Base-by-base conservation (phyloP, 1,284 basidiomycete species). In the Tylopilus orsonianus region DNA sequence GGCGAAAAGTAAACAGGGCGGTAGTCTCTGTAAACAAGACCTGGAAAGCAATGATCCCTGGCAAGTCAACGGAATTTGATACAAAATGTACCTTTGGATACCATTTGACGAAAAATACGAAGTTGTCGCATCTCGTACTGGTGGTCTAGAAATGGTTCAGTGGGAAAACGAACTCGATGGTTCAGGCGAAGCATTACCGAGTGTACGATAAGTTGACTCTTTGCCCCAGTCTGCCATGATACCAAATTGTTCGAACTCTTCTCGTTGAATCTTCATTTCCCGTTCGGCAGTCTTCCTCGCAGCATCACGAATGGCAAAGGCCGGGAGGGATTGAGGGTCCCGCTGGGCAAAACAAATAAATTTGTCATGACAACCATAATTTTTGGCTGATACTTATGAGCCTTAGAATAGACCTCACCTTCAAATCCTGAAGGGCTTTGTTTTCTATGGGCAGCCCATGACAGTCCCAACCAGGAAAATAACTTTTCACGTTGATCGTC, bases 361-460 rank as follows among this genome's bases (percentile, higher is more conserved):
- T 37, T 4, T n/a, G 26, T 50, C 44, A 52, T 29, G 3, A 23
- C n/a, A n/a, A n/a, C n/a, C n/a, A 37, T 30, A 30, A 40, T 41
- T 6, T 30, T 16, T 24, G 18, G 18, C 7, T 20, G 32, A 8
- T 19, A 8, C 14, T 18, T 14, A 18, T 7, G 12, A 27, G 8
- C 8, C 22, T 8, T 33, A 8, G 19, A 38, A 38, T 5, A 24
- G 13, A 12, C 5, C 79, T 50, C 62, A 87, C 90, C 49, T 79
- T 79, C n/a, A 91, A 75, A 40, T 84, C 80, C 54, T 87, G 75
- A 26, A 97, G 71, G 0, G 93, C 90, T 65, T 96, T 97, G 59
- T 93, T 90, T 67, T 97, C 94, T 55, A 99, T 97, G 0, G 97
- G 97, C 14, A 99, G 80, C 2, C 97, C 97, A 62, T 99, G 97